A percentile compares a stretch with the other conserved stretches of the same genome.
Conservation (phyloP, 2,329 filamentous ascomycete genomes). For the Apiospora saccharicola region DNA sequence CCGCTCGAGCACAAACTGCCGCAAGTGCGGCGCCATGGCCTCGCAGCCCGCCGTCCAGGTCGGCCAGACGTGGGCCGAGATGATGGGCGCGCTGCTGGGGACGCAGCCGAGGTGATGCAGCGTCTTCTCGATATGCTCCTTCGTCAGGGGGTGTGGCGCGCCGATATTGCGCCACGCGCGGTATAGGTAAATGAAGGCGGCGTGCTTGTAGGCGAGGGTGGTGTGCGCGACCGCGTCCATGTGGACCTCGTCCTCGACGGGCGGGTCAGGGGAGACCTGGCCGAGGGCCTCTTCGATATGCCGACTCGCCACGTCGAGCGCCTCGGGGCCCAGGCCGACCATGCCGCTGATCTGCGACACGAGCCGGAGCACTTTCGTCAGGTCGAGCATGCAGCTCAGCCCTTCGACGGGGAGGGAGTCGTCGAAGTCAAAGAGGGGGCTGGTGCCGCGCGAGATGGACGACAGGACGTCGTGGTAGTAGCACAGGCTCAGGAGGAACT, state of each 20-base stretch:
- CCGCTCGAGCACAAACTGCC: slow-evolving; percentile 37
- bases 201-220: slow-evolving; percentile 41
- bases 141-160: neutral
- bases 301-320: slow-evolving; percentile 28
- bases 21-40: slow-evolving; percentile 34
- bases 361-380: slow-evolving; percentile 34
- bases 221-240: slow-evolving; percentile 34
- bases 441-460: slow-evolving; percentile 38
- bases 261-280: slow-evolving; percentile 19
- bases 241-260: slow-evolving; percentile 30
- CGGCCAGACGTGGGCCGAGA: slow-evolving; percentile 42
- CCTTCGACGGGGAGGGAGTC: slow-evolving; percentile 34
- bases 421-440: slow-evolving; percentile 38
- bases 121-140: slow-evolving; percentile 35
- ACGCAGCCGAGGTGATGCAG: slow-evolving; percentile 38
- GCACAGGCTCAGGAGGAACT: slow-evolving; percentile 41
- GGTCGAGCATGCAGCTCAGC: slow-evolving; percentile 32
- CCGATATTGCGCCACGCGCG: slow-evolving; percentile 39
- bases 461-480: slow-evolving; percentile 43
- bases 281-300: slow-evolving; percentile 30
- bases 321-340: slow-evolving; percentile 30
- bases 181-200: slow-evolving; percentile 42
- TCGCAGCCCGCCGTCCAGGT: slow-evolving; percentile 44
- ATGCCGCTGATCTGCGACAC: slow-evolving; percentile 39
- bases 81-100: slow-evolving; percentile 38